A percentile compares a stretch with the other conserved stretches of the same genome.
Evolutionary conservation across 1,284 basidiomycete genomes (phyloP).

Genomic region (Sporisorium graminicola): DNA sequence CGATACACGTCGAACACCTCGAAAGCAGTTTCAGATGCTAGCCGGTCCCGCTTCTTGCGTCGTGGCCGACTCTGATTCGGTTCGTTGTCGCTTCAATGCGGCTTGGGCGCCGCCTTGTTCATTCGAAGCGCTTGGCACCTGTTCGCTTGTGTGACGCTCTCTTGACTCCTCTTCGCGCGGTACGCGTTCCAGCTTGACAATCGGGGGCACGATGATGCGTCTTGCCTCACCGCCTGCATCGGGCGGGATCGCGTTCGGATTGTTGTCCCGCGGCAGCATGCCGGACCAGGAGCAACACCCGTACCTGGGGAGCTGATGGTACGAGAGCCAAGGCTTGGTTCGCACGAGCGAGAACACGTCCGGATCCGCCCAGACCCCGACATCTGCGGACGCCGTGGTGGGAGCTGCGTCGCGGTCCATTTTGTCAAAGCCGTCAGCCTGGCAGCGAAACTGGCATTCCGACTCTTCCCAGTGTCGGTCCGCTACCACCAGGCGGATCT

Average conservation of each 20-base stretch:
- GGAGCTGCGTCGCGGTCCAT: neutral
- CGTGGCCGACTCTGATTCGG: no score
- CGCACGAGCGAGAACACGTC: constrained; percentile 5
- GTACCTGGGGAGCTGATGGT: neutral
- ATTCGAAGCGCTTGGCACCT: neutral
- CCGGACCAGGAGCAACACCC: neutral
- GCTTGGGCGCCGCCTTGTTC: neutral
- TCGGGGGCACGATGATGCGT: neutral
- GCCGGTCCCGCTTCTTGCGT: neutral
- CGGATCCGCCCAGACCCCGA: constrained; percentile 7
- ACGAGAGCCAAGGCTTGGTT: neutral
- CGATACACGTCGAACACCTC: neutral
- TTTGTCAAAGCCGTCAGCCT: neutral
- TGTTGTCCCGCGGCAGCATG: neutral
- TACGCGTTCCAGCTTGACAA: neutral
- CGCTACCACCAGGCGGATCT: neutral
- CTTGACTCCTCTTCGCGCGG: no score
- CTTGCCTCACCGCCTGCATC: neutral
- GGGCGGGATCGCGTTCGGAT: neutral
- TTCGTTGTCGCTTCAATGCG: neutral
- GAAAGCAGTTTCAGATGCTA: neutral
- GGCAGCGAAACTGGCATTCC: neutral
- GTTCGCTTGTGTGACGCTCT: no score
- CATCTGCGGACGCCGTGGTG: no score
- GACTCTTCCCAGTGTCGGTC: no score